A percentile compares a stretch with the other conserved stretches of the same genome.
Evolutionary conservation across 1,284 basidiomycete genomes (phyloP).

Genomic region (Tranzscheliella williamsii): DNA sequence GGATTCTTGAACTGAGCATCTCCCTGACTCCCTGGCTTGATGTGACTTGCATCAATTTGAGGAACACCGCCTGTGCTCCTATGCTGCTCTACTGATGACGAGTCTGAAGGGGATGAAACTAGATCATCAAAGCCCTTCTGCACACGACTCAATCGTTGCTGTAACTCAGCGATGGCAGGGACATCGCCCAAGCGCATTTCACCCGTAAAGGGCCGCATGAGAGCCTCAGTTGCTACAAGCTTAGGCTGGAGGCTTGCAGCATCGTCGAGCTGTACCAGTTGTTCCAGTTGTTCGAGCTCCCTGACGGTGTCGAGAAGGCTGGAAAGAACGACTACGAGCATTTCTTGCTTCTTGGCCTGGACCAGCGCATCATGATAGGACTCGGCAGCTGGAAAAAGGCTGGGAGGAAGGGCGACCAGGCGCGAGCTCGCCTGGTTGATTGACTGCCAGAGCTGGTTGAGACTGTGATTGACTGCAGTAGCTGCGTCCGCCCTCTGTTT

Average conservation of each 20-base stretch:
- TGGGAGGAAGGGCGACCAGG: constrained; percentile 14
- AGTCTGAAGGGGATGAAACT: not conserved
- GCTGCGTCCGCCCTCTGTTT: constrained; percentile 15
- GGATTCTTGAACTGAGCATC: constrained; percentile 4
- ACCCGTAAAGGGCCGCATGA: constrained; percentile 7
- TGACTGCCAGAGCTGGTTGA: constrained; percentile 30
- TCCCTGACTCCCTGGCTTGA: no score
- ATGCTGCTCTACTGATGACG: not conserved
- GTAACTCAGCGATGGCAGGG: constrained; percentile 20
- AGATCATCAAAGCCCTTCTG: not conserved
- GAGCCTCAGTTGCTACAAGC: constrained; percentile 2
- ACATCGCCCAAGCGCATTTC: constrained; percentile 4
- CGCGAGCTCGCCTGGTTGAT: constrained; percentile 26
- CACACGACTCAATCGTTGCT: constrained; percentile 20
- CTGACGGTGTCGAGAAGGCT: constrained; percentile 16
- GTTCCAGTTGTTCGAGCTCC: constrained; percentile 19
- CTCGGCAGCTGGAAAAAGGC: constrained; percentile 11
- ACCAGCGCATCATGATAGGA: constrained; percentile 23
- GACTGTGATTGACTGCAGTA: constrained; percentile 13
- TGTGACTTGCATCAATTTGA: not conserved
- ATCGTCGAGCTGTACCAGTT: constrained; percentile 11
- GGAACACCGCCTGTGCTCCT: not conserved
- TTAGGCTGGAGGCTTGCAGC: constrained; percentile 1
- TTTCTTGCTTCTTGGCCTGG: constrained; percentile 21
- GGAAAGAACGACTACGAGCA: constrained; percentile 22